A percentile compares a stretch with the other conserved stretches of the same genome.
These are phyloP conservation scores for Phytophthora megakarya DNA, from an alignment of 352 stramenopile genomes.

Conservation along the genomic window DNA sequence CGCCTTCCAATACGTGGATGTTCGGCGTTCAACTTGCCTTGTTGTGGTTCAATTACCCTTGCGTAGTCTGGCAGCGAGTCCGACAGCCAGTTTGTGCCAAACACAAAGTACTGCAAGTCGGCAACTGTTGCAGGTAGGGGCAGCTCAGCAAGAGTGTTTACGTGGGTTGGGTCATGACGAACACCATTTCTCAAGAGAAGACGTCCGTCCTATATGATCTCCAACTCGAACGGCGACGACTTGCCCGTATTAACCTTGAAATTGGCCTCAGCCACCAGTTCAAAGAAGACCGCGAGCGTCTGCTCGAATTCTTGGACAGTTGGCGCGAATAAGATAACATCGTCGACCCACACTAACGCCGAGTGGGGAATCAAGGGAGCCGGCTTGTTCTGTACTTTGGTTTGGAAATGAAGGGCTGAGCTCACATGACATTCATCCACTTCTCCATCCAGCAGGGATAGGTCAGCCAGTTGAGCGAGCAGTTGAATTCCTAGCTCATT, in stretches of 20 bases:
- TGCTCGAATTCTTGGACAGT: no score
- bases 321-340: no score
- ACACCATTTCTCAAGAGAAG: no score
- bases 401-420: not conserved
- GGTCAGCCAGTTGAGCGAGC: conserved; percentile 1
- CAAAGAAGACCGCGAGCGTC: no score
- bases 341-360: no score
- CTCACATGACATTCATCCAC: not conserved
- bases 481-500: not conserved
- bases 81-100: not conserved
- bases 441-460: not conserved
- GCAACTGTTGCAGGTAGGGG: not conserved
- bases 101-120: not conserved
- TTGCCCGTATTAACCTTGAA: no score
- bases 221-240: no score
- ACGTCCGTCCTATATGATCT: no score
- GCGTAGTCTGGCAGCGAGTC: conserved; percentile 1
- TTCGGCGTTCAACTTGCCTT: not conserved
- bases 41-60: not conserved
- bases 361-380: no score
- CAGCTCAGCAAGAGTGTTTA: not conserved
- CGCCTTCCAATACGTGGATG: not conserved
- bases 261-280: no score
- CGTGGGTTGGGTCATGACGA: no score
- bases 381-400: no score